Base-by-base conservation (phyloP, 2,329 filamentous ascomycete species). In the Massarina eburnea region DNA sequence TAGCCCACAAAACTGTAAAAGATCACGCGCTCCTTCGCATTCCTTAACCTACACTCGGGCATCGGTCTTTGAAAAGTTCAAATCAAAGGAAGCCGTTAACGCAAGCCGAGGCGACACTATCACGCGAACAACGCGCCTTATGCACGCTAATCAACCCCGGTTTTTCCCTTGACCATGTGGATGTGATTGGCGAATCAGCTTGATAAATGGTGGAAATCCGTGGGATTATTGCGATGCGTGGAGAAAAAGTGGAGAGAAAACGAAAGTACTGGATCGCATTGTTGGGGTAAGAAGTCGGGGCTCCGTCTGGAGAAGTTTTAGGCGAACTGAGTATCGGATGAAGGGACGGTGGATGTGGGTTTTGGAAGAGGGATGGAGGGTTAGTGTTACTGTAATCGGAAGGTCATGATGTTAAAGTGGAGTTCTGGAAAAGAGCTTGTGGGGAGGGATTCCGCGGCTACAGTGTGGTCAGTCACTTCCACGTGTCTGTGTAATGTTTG, bases 91-190 rank as follows among this genome's bases (percentile, higher is more conserved):
- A 26, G 39, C 39, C 39, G 39, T 32, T 41, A 17, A 41, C 39
- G 39, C 39, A 41, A 41, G 39, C 39, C 39, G 39, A 41, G 38
- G 22, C 22, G 38, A n/a, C 38, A 24, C 38, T 24, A 40, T 24
- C 26, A 32, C 36, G 19, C 12, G 8, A 6, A 8, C 24, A 40
- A n/a, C 38, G 38, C 38, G 14, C 14, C 18, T 30, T 9, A 40
- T 24, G 38, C 22, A 32, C n/a, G 38, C 22, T 24, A 40, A 39
- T 9, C 12, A 9, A 8, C n/a, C 20, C 9, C 21, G 20, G 14
- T 18, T 20, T 10, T 15, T 8, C 5, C 4, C 22, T 21, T 18
- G 8, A n/a, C 27, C 15, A 22, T 32, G 22, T 40, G n/a, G 10
- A 19, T 36, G 8, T 36, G 4, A 21, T 18, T 36, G 33, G 18